These are phyloP conservation scores for Diaporthe sp. DNA, from an alignment of 2,329 filamentous ascomycete species.

Conservation along the genomic window DNA sequence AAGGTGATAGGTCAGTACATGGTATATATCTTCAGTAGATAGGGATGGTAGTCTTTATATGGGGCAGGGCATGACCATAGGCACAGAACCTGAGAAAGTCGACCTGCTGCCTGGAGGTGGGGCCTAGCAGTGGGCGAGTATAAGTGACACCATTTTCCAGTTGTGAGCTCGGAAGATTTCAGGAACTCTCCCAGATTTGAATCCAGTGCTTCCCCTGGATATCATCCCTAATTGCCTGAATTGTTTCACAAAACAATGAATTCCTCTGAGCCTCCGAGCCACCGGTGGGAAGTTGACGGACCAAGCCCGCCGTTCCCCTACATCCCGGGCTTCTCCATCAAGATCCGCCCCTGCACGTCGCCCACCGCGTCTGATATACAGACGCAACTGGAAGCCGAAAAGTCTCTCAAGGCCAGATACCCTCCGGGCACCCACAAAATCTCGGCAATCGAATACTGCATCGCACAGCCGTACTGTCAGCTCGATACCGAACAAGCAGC, in stretches of 20 bases:
- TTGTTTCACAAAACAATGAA: not conserved
- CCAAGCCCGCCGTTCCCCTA: conserved; percentile 10
- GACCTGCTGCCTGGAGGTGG: conserved; percentile 2
- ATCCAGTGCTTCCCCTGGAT: not conserved
- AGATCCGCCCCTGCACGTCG: not conserved
- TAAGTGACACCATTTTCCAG: not conserved
- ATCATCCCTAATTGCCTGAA: not conserved
- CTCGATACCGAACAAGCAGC: not conserved
- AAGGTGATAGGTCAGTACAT: not conserved
- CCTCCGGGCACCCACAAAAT: not conserved
- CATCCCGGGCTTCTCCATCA: not conserved
- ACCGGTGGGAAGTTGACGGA: not conserved
- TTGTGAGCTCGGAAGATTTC: not conserved
- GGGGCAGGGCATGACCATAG: not conserved
- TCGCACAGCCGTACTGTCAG: not conserved
- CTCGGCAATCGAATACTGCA: not conserved
- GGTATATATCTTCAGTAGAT: not conserved
- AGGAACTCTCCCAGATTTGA: not conserved
- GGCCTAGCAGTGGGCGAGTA: not conserved
- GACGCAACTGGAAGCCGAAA: not conserved
- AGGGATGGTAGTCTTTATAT: not conserved
- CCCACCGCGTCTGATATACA: not conserved
- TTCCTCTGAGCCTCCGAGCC: not conserved
- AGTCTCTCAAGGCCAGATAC: not conserved
- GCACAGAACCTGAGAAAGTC: not conserved